A percentile compares a stretch with the other conserved stretches of the same genome.
Evolutionary conservation across 176 grass and related monocot genomes (phyloP).

Genomic region (Chloris gayana): DNA sequence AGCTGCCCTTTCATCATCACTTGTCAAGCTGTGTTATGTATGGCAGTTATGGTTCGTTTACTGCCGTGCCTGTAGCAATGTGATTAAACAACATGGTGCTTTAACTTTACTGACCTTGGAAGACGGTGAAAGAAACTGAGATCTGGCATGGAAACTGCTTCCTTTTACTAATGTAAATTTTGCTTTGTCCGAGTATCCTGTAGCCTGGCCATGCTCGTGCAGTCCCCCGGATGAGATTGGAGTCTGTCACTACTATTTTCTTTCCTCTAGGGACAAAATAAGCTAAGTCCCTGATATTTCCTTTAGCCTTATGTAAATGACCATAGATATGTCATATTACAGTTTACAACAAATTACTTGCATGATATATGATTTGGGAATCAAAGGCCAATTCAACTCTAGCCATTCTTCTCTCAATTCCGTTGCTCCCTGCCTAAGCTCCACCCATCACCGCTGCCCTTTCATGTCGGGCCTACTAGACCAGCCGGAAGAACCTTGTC

Average conservation of each 20-base stretch:
- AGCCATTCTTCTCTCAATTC: no score
- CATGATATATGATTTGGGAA: not conserved
- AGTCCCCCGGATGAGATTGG: not conserved
- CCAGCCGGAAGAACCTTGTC: no score
- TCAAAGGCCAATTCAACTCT: no score
- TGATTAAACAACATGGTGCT: conserved; percentile 15
- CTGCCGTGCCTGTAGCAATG: conserved; percentile 2
- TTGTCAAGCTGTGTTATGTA: not conserved
- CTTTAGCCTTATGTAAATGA: not conserved
- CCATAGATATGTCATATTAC: not conserved
- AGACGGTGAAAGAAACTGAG: conserved; percentile 42
- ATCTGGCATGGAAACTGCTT: conserved; percentile 60
- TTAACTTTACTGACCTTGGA: conserved; percentile 36
- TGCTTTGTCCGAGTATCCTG: conserved; percentile 38
- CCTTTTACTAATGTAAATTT: conserved; percentile 49
- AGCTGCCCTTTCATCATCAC: conserved; percentile 7
- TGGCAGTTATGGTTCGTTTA: conserved; percentile 28
- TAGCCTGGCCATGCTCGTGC: conserved; percentile 12
- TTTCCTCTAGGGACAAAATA: not conserved
- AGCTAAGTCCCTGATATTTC: not conserved
- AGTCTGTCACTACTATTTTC: not conserved
- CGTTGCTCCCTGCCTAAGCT: no score
- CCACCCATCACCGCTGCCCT: no score
- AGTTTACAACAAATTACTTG: not conserved
- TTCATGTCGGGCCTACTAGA: no score